A percentile compares a stretch with the other conserved stretches of the same genome.
These are phyloP conservation scores for Alternaria gaisen DNA, from an alignment of 2,329 filamentous ascomycete species.

Conservation along the genomic window DNA sequence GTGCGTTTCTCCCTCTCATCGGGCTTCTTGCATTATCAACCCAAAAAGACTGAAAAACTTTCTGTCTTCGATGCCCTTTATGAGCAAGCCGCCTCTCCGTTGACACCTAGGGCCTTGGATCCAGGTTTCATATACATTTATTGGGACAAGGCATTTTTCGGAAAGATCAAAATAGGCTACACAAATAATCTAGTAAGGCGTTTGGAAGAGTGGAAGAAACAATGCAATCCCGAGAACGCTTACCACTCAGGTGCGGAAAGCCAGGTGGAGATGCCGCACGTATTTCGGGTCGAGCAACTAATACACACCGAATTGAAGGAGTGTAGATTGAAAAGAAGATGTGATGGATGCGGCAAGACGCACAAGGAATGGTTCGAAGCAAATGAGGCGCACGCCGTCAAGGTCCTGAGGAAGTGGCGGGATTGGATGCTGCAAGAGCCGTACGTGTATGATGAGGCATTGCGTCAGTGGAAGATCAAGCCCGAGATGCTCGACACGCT, in stretches of 20 bases:
- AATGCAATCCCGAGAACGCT: slow-evolving; percentile 16
- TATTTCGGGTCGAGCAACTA: slow-evolving; percentile 82
- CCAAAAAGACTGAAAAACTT: no score
- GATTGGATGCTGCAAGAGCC: slow-evolving; percentile 2
- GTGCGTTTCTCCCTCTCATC: no score
- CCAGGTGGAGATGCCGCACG: slow-evolving; percentile 75
- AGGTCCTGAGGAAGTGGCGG: slow-evolving; percentile 4
- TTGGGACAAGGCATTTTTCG: no score
- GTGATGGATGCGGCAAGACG: slow-evolving; percentile 76
- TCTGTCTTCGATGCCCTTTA: no score
- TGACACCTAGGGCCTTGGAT: no score
- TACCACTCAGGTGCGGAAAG: slow-evolving; percentile 13
- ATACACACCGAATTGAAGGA: slow-evolving; percentile 81
- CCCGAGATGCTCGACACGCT: background rate
- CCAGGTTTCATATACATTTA: no score
- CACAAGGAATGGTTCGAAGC: slow-evolving; percentile 94
- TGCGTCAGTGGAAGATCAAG: background rate
- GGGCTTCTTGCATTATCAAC: no score
- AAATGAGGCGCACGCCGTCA: background rate
- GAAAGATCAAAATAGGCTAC: no score
- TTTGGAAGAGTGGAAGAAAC: no score
- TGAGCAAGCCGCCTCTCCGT: no score
- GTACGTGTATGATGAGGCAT: background rate
- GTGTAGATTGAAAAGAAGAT: slow-evolving; percentile 65
- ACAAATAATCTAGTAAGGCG: no score